A percentile compares a stretch with the other conserved stretches of the same genome.
phyloP scores from a whole-genome alignment of 257 asterid species.

The Solanum sparsipilum region DNA sequence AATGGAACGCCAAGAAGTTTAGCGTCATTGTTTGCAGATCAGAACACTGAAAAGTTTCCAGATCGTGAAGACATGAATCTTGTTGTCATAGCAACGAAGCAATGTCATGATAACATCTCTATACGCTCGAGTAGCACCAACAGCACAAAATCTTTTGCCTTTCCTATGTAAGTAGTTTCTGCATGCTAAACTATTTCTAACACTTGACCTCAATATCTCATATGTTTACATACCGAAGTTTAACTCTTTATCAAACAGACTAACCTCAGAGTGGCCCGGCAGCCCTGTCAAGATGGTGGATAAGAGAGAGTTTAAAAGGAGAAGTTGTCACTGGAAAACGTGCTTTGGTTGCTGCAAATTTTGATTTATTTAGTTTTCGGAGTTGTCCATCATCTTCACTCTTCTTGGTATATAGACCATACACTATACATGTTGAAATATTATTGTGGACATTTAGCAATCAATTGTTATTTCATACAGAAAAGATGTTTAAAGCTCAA shows the following conservation, averaged over 20 bases:
- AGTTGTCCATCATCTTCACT: neutral
- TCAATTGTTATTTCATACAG: neutral
- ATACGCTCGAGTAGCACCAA: conserved; percentile 24
- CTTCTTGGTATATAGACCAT: neutral
- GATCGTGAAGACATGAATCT: conserved; percentile 1
- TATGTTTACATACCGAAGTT: neutral
- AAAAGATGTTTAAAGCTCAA: neutral
- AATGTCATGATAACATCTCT: conserved; percentile 10
- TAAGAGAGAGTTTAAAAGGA: neutral
- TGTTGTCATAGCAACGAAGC: neutral
- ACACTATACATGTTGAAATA: neutral
- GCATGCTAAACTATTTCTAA: neutral
- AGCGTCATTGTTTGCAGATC: neutral
- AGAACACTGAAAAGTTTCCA: neutral
- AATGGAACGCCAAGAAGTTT: neutral
- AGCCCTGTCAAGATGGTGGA: conserved; percentile 21
- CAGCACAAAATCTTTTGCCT: conserved; percentile 24
- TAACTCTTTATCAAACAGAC: neutral
- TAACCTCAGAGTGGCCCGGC: conserved; percentile 13
- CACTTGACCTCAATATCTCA: neutral
- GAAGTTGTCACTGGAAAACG: conserved; percentile 1
- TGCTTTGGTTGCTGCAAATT: conserved; percentile 6
- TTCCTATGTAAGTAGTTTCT: conserved; percentile 15
- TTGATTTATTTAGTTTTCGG: neutral
- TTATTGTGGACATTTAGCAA: neutral